These are phyloP conservation scores for Albugo laibachii DNA, from an alignment of 352 stramenopile genomes.

Conservation along the genomic window DNA sequence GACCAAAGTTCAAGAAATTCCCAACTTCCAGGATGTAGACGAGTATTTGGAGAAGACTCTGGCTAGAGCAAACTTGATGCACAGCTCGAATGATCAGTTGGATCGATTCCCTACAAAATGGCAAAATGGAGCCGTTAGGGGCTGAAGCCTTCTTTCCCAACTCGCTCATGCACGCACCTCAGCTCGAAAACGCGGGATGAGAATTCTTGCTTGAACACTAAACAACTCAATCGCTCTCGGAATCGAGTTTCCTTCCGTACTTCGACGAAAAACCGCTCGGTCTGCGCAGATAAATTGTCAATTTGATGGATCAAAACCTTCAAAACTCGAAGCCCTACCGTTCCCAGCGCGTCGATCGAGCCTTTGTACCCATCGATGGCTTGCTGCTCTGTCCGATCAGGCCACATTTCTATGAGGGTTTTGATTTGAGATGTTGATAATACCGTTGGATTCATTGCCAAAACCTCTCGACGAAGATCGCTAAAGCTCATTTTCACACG, in stretches of 20 bases:
- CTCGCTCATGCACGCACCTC: slow-evolving; percentile 11
- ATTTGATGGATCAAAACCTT: neutral
- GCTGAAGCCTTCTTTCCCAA: neutral
- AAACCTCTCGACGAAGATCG: slow-evolving; percentile 47
- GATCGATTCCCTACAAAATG: slow-evolving; percentile 40
- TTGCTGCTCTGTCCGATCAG: slow-evolving; percentile 48
- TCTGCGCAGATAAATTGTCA: slow-evolving; percentile 9
- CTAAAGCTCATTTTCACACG: slow-evolving; percentile 51
- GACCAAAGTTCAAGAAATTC: slow-evolving; percentile 56
- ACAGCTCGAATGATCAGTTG: slow-evolving; percentile 54
- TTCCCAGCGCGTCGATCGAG: slow-evolving; percentile 32
- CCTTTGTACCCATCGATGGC: slow-evolving; percentile 44
- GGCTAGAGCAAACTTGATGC: slow-evolving; percentile 59
- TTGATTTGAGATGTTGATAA: slow-evolving; percentile 56
- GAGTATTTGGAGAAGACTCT: slow-evolving; percentile 55
- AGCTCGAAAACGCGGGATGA: slow-evolving; percentile 50
- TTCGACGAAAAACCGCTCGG: slow-evolving; percentile 64
- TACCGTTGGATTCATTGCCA: slow-evolving; percentile 56
- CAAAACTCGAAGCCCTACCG: slow-evolving; percentile 6
- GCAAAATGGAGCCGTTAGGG: neutral
- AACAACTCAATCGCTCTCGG: slow-evolving; percentile 41
- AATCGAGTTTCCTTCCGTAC: slow-evolving; percentile 46
- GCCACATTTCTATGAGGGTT: slow-evolving; percentile 74
- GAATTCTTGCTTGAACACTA: slow-evolving; percentile 77
- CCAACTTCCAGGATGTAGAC: slow-evolving; percentile 74